Base-by-base conservation (phyloP, 1,139 yeast species). In the Yamadazyma dushanensis region DNA sequence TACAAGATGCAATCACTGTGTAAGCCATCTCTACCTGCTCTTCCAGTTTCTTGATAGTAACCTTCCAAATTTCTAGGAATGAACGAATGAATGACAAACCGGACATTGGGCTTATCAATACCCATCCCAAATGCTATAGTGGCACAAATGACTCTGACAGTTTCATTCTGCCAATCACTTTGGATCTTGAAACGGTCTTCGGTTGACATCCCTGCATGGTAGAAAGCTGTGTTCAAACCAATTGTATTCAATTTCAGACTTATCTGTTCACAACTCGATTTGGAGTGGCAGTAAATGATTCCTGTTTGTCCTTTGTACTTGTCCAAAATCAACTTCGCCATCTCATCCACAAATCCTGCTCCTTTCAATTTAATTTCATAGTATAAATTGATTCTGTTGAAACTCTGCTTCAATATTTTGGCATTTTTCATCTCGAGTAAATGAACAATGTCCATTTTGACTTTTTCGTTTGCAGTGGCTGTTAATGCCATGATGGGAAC, bases 91-190 rank as follows among this genome's bases (percentile, higher is more conserved):
- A 87, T 80, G 3, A 92, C 97, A 66, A 76, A 90, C 36, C 98
- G 64, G 7, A 92, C 98, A 59, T 92, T 95, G 0, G 97, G 88
- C 56, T 92, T 92, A 63, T 92, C 98, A 41, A 92, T 92, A 36
- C 98, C 98, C 97, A 92, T 92, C 21, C 98, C 98, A 70, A 92
- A 92, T 0, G 97, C 98, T 47, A 92, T 87, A 0, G 98, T 92
- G 0, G 98, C 98, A 63, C 97, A 92, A 8, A 92, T 88, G 1
- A 89, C 81, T 51, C 80, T 85, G 14, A 82, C 62, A 16, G 62
- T 57, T 39, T 85, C 85, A 2, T 65, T 57, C 56, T 94, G 98
- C 99, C 99, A 94, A 31, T 66, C 70, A 18, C 66, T 66, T 57
- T 94, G 98, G 15, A 88, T 78, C 4, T 61, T 51, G 14, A 78